Evolutionary conservation across 495 filamentous ascomycete species (phyloP), one percentile per base, ranked within the genome.

Genomic region (Penicillium daleae): DNA sequence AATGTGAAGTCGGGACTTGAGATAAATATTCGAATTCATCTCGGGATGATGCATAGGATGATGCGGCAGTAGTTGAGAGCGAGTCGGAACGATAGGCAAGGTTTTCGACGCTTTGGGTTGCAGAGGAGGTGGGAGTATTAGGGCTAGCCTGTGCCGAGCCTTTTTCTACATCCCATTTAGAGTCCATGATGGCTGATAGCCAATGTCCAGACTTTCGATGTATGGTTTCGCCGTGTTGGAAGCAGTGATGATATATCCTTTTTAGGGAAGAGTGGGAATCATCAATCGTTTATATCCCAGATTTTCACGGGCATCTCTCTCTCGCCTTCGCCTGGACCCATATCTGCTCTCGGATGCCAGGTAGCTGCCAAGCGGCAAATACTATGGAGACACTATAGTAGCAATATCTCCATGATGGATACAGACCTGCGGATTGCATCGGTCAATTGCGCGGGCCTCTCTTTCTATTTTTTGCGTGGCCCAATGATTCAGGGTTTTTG

Each of bases 1-100:
- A 92, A 31, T 71, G 67, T 10, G 60, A 68, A 1, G 72, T 74
- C 32, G 84, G 80, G n/a, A 87, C 77, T 42, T 85, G 80, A 59
- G 81, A 84, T 75, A 91, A 80, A 68, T 62, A 59, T 26, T 69
- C 61, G 21, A 62, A 55, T 39, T 55, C 64, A 55, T 69, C 61
- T 55, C 68, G 44, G 6, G 61, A 67, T 22, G 74, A 78, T 33
- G 64, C 53, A 27, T 61, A 66, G 7, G 58, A 53, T 26, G 61
- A 35, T 12, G 58, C 64, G 19, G 53, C 40, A 31, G 57, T 35
- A 39, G 57, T 62, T 52, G 56, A 57, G 17, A 61, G 17, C 12
- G 54, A 61, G 31, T 62, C 52, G 5, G 60, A 60, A 0, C 53
- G 60, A 22, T 63, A 42, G 21, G 10, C 8, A 5, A 22, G 46